Percentiles rank a stretch among this genome's conserved stretches.
Conservation (phyloP, 139 green algal species). For the Picochlorum sp. region DNA sequence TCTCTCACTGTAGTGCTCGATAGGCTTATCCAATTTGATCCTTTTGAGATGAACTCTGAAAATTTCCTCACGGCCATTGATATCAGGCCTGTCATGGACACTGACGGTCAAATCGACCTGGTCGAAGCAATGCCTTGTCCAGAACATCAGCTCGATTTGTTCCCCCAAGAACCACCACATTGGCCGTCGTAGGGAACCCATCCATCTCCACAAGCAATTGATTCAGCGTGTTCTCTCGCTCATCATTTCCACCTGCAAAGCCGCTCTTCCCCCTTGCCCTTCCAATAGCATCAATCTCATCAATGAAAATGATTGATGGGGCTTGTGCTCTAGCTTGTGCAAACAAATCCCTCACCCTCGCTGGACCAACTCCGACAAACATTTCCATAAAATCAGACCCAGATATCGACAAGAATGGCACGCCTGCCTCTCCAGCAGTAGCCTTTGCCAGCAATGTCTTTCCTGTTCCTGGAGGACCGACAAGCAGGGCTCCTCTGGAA, state of each 20-base stretch:
- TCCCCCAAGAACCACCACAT: slow-evolving; percentile 94
- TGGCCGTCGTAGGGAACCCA: slow-evolving; percentile 73
- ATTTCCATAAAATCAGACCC: slow-evolving; percentile 78
- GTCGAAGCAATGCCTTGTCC: slow-evolving; percentile 92
- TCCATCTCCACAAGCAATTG: slow-evolving; percentile 97
- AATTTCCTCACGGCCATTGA: slow-evolving; percentile 94
- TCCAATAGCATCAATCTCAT: slow-evolving; percentile 91
- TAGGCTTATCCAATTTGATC: slow-evolving; percentile 66
- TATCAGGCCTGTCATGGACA: slow-evolving; percentile 90
- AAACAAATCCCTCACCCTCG: slow-evolving; percentile 93
- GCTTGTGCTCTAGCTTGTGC: slow-evolving; percentile 70
- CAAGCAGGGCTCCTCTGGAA: slow-evolving; percentile 85
- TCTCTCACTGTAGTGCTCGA: slow-evolving; percentile 78
- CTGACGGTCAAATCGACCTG: slow-evolving; percentile 93
- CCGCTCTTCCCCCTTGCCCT: slow-evolving; percentile 57
- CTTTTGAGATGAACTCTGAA: slow-evolving; percentile 84
- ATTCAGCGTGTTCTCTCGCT: slow-evolving; percentile 98
- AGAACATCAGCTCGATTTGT: slow-evolving; percentile 98
- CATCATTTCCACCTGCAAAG: slow-evolving; percentile 88
- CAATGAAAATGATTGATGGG: slow-evolving; percentile 86
- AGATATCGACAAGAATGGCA: slow-evolving; percentile 84
- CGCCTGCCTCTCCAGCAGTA: slow-evolving; percentile 87
- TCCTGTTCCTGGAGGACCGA: slow-evolving; percentile 82
- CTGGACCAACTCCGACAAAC: slow-evolving; percentile 86
- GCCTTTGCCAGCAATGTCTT: slow-evolving; percentile 97